Evolutionary conservation across 257 asterid species (phyloP), one percentile per base, ranked within the genome.

Genomic region (Perilla frutescens): DNA sequence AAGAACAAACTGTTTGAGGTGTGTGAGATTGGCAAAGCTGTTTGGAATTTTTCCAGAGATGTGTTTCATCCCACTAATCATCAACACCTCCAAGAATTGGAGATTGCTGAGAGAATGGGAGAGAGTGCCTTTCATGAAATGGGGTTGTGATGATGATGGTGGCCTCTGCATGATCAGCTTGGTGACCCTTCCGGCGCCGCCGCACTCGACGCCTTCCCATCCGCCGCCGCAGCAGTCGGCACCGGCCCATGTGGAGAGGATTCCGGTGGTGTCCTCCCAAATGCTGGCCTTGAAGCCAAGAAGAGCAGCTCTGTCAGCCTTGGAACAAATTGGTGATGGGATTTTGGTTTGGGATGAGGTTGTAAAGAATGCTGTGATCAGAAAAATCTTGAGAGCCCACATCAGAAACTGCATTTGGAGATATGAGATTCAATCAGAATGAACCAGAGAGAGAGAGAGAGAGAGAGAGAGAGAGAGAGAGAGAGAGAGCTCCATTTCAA

Each of bases 181-280:
- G 40, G 26, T 85, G 3, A 91, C 96, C n/a, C 91, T 72, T 3
- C 97, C 96, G 26, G 26, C 1, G 59, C 82, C 81, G 70, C 83
- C 77, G 80, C 97, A 91, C 48, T 84, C 91, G 8, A 93, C 82
- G 5, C 98, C 98, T 69, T 89, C 96, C 98, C 98, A 93, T 4
- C 89, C 96, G 20, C 98, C 98, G 7, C 74, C 76, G 65, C 97
- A 93, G 81, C 96, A 91, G 60, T 91, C 88, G 29, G 13, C 41
- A 11, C 94, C 86, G 5, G 57, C 72, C 98, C 98, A 93, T 3
- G 98, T 74, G 13, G 91, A 78, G 51, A 93, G 77, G 10, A 84
- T 26, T 1, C 85, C 87, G 9, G 98, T 89, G 14, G 96, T 83
- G 76, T 93, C 98, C 76, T 75, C 85, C 5, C 40, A 41, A 68